phyloP scores from a whole-genome alignment of 129 eudicot species.

The Erigeron canadensis region DNA sequence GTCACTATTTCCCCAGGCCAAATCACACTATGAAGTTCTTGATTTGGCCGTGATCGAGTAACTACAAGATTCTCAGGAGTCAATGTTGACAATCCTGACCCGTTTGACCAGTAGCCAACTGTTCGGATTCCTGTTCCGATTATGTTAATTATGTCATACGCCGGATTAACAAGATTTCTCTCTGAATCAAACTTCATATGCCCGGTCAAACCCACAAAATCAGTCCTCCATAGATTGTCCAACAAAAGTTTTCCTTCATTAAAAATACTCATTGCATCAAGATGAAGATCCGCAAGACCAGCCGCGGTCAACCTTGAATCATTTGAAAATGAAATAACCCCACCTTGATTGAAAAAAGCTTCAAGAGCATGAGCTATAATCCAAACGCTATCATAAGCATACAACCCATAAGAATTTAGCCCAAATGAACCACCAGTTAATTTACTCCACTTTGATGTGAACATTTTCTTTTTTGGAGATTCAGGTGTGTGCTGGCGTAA shows the following conservation, averaged over 20 bases:
- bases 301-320: conserved; percentile 51
- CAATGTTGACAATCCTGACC: conserved; percentile 64
- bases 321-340: conserved; percentile 65
- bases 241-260: conserved; percentile 63
- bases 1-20: conserved; percentile 83
- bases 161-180: conserved; percentile 58
- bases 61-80: conserved; percentile 65
- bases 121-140: conserved; percentile 74
- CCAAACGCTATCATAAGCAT: conserved; percentile 86
- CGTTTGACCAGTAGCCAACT: conserved; percentile 82
- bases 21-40: conserved; percentile 55
- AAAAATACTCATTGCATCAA: conserved; percentile 67
- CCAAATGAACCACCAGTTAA: conserved; percentile 55
- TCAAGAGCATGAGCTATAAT: conserved; percentile 82
- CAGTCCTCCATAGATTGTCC: conserved; percentile 55
- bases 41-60: conserved; percentile 51
- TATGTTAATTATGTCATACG: conserved; percentile 74
- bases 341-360: conserved; percentile 65
- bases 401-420: conserved; percentile 68
- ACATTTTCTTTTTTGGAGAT: conserved; percentile 48
- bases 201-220: conserved; percentile 76
- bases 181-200: conserved; percentile 63
- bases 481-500: conserved; percentile 73
- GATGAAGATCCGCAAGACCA: conserved; percentile 62
- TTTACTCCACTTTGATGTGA: conserved; percentile 54